Evolutionary conservation across 2,329 filamentous ascomycete species (phyloP).

Genomic region (Parascedosporium putredinis): DNA sequence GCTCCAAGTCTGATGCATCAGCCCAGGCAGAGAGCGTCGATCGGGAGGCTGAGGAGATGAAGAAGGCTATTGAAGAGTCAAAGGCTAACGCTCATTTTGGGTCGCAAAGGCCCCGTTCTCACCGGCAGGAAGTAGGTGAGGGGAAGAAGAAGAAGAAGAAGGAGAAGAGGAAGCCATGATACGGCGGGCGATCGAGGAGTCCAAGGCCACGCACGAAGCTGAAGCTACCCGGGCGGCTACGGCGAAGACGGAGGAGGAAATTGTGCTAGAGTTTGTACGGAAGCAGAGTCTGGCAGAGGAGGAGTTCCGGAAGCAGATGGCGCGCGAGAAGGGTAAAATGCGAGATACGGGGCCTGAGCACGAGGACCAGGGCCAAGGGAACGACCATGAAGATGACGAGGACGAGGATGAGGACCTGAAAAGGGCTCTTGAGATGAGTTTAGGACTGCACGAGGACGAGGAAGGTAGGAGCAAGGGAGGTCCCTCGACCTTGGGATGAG

Average conservation of each 20-base stretch:
- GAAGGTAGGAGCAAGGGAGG: not conserved
- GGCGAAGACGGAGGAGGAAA: slow-evolving; percentile 54
- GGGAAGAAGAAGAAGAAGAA: slow-evolving; percentile 5
- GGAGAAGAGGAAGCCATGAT: slow-evolving; percentile 33
- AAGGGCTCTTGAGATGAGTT: slow-evolving; percentile 7
- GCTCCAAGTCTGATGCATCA: slow-evolving; percentile 18
- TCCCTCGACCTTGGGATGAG: slow-evolving; percentile 1
- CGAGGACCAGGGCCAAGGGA: not conserved
- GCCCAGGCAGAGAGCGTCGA: not conserved
- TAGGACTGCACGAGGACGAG: not conserved
- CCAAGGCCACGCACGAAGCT: slow-evolving; percentile 31
- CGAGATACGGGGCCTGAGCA: not conserved
- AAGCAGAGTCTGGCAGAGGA: slow-evolving; percentile 66
- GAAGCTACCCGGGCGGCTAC: slow-evolving; percentile 30
- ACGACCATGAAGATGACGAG: not conserved
- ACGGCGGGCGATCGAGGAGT: slow-evolving; percentile 35
- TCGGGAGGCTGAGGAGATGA: slow-evolving; percentile 26
- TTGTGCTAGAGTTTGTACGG: slow-evolving; percentile 66
- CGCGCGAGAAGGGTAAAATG: slow-evolving; percentile 2
- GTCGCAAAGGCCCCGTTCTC: too few species aligned
- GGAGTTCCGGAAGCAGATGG: slow-evolving; percentile 26
- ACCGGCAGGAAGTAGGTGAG: not conserved
- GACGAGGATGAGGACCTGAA: slow-evolving; percentile 6
- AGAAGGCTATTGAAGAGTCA: slow-evolving; percentile 29
- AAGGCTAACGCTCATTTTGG: slow-evolving; percentile 15